Evolutionary conservation across 139 green algal genomes (phyloP), one percentile per base, ranked within the genome.

Genomic region (Chlamydomonas sphaeroides): DNA sequence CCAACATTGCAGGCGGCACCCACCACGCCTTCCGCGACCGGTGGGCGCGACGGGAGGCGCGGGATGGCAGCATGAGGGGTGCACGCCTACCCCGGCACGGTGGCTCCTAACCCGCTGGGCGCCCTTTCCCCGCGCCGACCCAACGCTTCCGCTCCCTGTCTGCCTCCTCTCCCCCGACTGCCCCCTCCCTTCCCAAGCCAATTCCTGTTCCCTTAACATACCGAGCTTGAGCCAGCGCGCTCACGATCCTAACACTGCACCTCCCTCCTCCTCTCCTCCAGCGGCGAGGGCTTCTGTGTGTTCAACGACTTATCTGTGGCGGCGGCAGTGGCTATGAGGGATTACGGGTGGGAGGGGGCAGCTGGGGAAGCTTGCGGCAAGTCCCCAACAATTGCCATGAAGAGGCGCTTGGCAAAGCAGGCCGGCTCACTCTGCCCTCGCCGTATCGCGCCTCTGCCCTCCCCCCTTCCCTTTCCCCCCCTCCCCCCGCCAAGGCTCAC

Each of bases 251-350:
- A n/a, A n/a, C n/a, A n/a, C n/a, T n/a, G n/a, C n/a, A n/a, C n/a
- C n/a, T n/a, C n/a, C n/a, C n/a, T n/a, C n/a, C n/a, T 6, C 32
- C 32, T 30, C 11, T 17, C 4, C 32, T 7, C 7, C 77, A 84
- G 81, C 28, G 92, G 92, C 15, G 90, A 96, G 80, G 93, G 91
- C 48, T 96, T 94, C 81, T 96, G 93, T 69, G 61, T 93, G 8
- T 89, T 91, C 69, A 91, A 91, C 65, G 87, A 91, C 70, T 89
- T 93, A 33, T 85, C 87, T 17, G 51, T 90, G 7, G 83, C 87
- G 0, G 79, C 85, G 1, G 32, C 23, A 0, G 81, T 85, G 39
- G 89, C 89, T 0, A 75, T 90, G 48, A 35, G 48, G 17, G 78
- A 88, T 25, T 85, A 89, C 33, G 80, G 68, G 56, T 82, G 62